These are phyloP conservation scores for Podaxis carcinomalis DNA, from an alignment of 768 basidiomycete genomes.

Conservation along the genomic window DNA sequence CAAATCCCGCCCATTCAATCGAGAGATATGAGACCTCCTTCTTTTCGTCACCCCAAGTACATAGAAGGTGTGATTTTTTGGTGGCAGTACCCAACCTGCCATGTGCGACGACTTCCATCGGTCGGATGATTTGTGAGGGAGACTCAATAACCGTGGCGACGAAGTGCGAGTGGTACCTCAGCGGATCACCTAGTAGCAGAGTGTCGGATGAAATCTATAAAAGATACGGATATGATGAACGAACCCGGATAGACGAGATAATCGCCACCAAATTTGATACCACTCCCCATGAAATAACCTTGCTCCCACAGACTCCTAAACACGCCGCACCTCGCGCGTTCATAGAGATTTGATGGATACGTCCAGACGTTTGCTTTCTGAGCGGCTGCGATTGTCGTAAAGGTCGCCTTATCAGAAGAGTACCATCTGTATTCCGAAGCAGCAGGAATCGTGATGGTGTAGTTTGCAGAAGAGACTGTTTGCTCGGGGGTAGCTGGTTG, in stretches of 20 bases:
- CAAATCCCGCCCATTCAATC: constrained; percentile 91
- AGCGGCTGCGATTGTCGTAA: constrained; percentile 56
- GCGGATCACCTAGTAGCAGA: constrained; percentile 67
- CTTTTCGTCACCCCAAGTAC: constrained; percentile 77
- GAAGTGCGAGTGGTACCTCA: constrained; percentile 97
- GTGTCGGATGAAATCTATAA: not conserved
- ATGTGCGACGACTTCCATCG: constrained; percentile 95
- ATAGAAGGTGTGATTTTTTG: constrained; percentile 92
- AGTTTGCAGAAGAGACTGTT: constrained; percentile 22
- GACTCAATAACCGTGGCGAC: constrained; percentile 77
- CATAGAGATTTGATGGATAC: constrained; percentile 60
- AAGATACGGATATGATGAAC: constrained; percentile 17
- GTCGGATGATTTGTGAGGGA: constrained; percentile 53
- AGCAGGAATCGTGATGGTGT: constrained; percentile 65
- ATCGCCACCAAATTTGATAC: constrained; percentile 94
- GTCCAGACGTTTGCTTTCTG: constrained; percentile 69
- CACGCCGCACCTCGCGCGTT: constrained; percentile 75
- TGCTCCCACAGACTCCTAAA: constrained; percentile 79
- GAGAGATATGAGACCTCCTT: constrained; percentile 69
- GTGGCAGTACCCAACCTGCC: constrained; percentile 95
- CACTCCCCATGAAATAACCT: constrained; percentile 84
- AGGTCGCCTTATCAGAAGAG: constrained; percentile 34
- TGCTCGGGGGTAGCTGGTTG: constrained; percentile 12
- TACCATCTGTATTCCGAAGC: constrained; percentile 68
- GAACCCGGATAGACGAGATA: constrained; percentile 94